These are phyloP conservation scores for Cordyceps cicadae DNA, from an alignment of 2,329 filamentous ascomycete species.

Conservation along the genomic window DNA sequence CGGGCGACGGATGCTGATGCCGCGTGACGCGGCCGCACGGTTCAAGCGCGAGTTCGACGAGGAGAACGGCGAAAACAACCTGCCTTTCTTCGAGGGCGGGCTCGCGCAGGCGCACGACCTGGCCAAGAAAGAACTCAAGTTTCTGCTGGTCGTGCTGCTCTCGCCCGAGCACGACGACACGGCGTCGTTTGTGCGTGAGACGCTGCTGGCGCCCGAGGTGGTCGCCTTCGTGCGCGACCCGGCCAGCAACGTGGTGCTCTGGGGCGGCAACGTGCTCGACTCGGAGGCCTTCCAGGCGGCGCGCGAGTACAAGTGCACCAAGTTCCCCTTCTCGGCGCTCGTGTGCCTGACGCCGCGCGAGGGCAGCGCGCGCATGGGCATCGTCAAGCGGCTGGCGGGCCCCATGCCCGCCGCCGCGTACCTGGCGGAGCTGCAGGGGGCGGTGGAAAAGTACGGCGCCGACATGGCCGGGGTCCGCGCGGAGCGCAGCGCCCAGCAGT, in stretches of 20 bases:
- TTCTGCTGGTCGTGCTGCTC: constrained; percentile 77
- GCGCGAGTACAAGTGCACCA: constrained; percentile 78
- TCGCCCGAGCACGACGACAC: constrained; percentile 96
- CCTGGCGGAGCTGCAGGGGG: constrained; percentile 63
- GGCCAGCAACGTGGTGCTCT: constrained; percentile 72
- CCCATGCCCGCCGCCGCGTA: constrained; percentile 63
- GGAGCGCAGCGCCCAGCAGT: constrained; percentile 70
- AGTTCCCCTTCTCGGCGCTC: constrained; percentile 82
- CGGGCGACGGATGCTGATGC: constrained; percentile 68
- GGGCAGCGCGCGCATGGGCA: constrained; percentile 80
- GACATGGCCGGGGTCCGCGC: constrained; percentile 68
- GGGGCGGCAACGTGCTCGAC: constrained; percentile 89
- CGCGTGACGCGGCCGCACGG: constrained; percentile 77
- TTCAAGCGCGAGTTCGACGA: constrained; percentile 94
- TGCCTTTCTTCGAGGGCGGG: constrained; percentile 79
- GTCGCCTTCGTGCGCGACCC: constrained; percentile 66
- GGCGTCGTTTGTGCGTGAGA: constrained; percentile 69
- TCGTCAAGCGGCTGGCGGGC: constrained; percentile 71
- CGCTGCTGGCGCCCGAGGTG: constrained; percentile 68
- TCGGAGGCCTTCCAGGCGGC: constrained; percentile 91
- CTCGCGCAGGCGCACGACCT: constrained; percentile 87
- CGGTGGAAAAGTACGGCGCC: constrained; percentile 67
- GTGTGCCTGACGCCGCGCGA: constrained; percentile 82
- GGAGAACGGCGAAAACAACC: constrained; percentile 64
- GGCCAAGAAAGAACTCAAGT: constrained; percentile 86